Evolutionary conservation across 2,329 filamentous ascomycete species (phyloP).

Genomic region (Pseudocercospora fuligena): DNA sequence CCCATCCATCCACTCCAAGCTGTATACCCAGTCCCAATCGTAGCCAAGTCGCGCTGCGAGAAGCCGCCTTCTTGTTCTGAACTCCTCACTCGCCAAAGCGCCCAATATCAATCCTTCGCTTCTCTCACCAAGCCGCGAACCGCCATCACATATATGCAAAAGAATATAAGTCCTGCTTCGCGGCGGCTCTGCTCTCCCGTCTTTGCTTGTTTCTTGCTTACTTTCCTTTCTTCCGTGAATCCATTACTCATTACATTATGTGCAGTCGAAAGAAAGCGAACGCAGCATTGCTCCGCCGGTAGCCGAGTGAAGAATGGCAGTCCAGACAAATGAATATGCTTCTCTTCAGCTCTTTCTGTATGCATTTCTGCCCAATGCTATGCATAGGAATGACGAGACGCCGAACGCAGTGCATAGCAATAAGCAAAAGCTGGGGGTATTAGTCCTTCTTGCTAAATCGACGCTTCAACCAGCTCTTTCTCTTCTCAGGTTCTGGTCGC

Average conservation of each 20-base stretch:
- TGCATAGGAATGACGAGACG: conserved; percentile 10
- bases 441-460: conserved; percentile 71
- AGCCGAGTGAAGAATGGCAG: neutral
- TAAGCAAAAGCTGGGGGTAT: conserved; percentile 3
- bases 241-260: conserved; percentile 29
- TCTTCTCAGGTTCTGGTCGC: conserved; percentile 64
- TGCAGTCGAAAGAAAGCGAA: conserved; percentile 18
- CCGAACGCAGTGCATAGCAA: conserved; percentile 10
- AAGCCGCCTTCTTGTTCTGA: conserved; percentile 5
- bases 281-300: neutral
- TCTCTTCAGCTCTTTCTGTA: neutral
- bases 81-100: neutral
- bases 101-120: neutral
- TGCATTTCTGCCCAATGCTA: conserved; percentile 8
- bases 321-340: neutral
- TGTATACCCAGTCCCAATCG: neutral
- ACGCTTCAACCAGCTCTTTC: conserved; percentile 87
- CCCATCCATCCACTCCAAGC: conserved; percentile 8
- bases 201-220: neutral
- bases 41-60: conserved; percentile 9
- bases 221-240: conserved; percentile 7
- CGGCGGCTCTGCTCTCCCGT: conserved; percentile 6
- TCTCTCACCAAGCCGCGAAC: neutral
- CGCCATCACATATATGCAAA: conserved; percentile 4
- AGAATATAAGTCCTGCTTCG: conserved; percentile 2